Evolutionary conservation across 306 rosid species (phyloP).

Genomic region (Potentilla sterilis): DNA sequence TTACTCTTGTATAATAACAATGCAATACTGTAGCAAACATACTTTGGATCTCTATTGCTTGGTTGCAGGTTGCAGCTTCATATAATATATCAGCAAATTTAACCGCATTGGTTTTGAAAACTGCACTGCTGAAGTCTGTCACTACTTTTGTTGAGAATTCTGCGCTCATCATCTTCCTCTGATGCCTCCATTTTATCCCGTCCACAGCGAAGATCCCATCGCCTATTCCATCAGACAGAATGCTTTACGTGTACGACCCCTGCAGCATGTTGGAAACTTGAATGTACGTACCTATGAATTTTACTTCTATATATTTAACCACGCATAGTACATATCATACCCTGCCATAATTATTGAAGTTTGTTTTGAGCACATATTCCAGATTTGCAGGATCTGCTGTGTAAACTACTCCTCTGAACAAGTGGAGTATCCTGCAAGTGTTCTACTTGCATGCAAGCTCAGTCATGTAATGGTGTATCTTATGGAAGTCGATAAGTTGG

Average conservation of each 20-base stretch:
- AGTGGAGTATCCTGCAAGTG: conserved; percentile 18
- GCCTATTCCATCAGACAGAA: neutral
- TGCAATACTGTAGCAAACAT: neutral
- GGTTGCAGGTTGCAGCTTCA: neutral
- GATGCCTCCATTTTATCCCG: conserved; percentile 24
- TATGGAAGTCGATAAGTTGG: conserved; percentile 18
- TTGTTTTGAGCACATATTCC: conserved; percentile 33
- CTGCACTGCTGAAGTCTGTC: conserved; percentile 13
- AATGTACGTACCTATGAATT: neutral
- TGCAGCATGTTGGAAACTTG: neutral
- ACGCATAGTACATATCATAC: no score
- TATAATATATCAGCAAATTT: conserved; percentile 15
- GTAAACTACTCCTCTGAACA: conserved; percentile 19
- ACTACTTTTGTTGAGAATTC: conserved; percentile 16
- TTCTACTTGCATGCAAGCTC: conserved; percentile 11
- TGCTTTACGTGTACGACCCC: neutral
- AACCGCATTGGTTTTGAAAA: conserved; percentile 21
- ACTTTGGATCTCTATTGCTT: conserved; percentile 27
- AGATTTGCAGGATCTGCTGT: conserved; percentile 30
- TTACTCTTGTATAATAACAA: neutral
- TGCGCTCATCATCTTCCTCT: conserved; percentile 1
- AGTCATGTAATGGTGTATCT: conserved; percentile 24
- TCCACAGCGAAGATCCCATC: conserved; percentile 21
- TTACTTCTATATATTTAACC: neutral
- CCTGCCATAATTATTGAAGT: conserved; percentile 26